Evolutionary conservation across 2,329 filamentous ascomycete genomes (phyloP), one percentile per base, ranked within the genome.

Genomic region (Paramyrothecium sp.): DNA sequence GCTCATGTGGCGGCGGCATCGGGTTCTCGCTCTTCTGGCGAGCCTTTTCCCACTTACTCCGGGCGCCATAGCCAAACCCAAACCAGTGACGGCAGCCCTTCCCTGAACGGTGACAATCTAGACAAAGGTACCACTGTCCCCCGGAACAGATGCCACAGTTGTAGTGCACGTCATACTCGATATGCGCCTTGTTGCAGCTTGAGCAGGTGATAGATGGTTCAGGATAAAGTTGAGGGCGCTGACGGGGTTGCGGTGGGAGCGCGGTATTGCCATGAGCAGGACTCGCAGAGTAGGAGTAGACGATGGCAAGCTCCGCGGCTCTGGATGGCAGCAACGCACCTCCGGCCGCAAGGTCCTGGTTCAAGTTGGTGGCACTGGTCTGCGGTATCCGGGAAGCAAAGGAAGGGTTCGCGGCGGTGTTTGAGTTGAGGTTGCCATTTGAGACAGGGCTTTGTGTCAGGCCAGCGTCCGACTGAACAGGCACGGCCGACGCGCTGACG

Each of bases 141-240:
- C 81, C 75, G 17, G 83, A 79, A 71, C 94, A 97, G 53, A 80
- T 78, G 2, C 75, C 72, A 72, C 94, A 98, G 68, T 90, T 90
- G 73, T 94, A 96, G 71, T 97, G 91, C 2, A 97, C 76, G 10
- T 91, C 86, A 64, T 96, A 92, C 69, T 97, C 89, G 41, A 97
- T 93, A 59, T 92, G 84, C 7, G 78, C 67, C 61, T 83, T 89
- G 20, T 79, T 75, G 70, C 94, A 98, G 11, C 84, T 79, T 41
- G 86, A 83, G 70, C 94, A 97, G 10, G 79, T 80, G 53, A 96
- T 84, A 1, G 85, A 86, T 1, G 92, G 91, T 67, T 96, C 91
- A 1, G 78, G 71, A 61, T 84, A 91, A 2, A 85, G 74, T 64
- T 84, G 75, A 60, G 81, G 72, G 68, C 78, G 69, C 64, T 71